Evolutionary conservation across 257 asterid species (phyloP), one percentile per base, ranked within the genome.

Genomic region (Galeopsis tetrahit): DNA sequence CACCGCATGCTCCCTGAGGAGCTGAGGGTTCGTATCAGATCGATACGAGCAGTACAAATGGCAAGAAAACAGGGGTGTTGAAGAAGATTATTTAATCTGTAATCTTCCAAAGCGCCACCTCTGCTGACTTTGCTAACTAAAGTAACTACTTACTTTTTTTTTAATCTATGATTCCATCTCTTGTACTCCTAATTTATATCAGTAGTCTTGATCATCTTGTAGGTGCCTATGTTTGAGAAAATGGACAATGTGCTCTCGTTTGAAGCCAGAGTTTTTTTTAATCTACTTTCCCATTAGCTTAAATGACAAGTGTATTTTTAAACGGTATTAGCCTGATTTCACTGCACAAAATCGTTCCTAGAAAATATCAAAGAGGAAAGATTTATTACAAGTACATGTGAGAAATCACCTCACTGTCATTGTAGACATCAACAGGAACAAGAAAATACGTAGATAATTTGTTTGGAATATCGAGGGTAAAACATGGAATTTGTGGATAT

Each of bases 81-180:
- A 87, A 21, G 93, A 89, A 77, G 82, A 89, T 11, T 59, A 82
- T 17, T 80, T 89, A 66, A 83, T 89, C 70, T n/a, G n/a, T n/a
- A n/a, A n/a, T n/a, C n/a, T n/a, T n/a, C n/a, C n/a, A n/a, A n/a
- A 87, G 34, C 89, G 90, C 60, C 93, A 85, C 73, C 90, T 87
- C 53, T 87, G 89, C 82, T 89, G 81, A 73, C 81, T 60, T 75
- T 89, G 75, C 83, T 89, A 67, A 89, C 78, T 43, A 82, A 74
- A 79, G 92, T 88, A 28, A 63, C 83, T 70, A 51, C 10, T 9
- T 32, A 7, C 3, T 2, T 7, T 8, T 28, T 10, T 10, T 10
- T 10, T 33, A 7, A 4, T 0, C 10, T 59, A 43, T 59, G 3
- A n/a, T 49, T n/a, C 4, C 13, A 7, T 51, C 33, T 42, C 67